phyloP scores from a whole-genome alignment of 345 rosid genomes.

The Populus alba region DNA sequence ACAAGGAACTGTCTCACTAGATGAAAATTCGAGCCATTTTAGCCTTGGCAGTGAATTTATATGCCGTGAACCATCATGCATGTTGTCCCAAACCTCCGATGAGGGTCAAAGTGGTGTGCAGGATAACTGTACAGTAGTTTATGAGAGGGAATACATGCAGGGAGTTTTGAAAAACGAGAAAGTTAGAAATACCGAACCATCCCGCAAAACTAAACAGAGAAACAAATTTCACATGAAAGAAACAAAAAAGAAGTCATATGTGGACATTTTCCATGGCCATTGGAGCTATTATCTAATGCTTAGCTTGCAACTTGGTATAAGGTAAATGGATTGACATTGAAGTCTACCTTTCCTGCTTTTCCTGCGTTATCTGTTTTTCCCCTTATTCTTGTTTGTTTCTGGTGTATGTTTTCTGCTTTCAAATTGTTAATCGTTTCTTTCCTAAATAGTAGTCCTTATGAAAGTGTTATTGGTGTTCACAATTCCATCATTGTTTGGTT shows the following conservation, averaged over 20 bases:
- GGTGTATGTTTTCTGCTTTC: too few species aligned
- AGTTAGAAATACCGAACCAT: constrained; percentile 33
- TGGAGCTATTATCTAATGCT: constrained; percentile 71
- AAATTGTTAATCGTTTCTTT: too few species aligned
- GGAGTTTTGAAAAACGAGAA: constrained; percentile 80
- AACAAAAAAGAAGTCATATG: constrained; percentile 40
- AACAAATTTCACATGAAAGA: constrained; percentile 44
- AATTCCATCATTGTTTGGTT: too few species aligned
- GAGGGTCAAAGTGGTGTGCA: constrained; percentile 46
- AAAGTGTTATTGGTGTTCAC: too few species aligned
- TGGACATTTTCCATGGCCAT: constrained; percentile 42
- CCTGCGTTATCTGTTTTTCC: too few species aligned
- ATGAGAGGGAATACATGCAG: constrained; percentile 89
- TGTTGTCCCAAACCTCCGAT: constrained; percentile 33
- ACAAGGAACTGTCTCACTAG: constrained; percentile 36
- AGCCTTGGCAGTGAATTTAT: constrained; percentile 38
- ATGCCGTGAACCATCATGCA: constrained; percentile 35
- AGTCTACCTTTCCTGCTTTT: neutral
- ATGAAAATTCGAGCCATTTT: constrained; percentile 34
- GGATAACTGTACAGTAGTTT: constrained; percentile 37
- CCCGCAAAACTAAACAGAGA: constrained; percentile 41
- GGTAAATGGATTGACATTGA: constrained; percentile 42
- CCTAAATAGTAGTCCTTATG: too few species aligned
- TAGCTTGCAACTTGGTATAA: constrained; percentile 93
- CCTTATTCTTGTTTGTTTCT: too few species aligned